Evolutionary conservation across 805 yeast species (phyloP), one percentile per base, ranked within the genome.

Genomic region (Lachancea lanzarotensis): DNA sequence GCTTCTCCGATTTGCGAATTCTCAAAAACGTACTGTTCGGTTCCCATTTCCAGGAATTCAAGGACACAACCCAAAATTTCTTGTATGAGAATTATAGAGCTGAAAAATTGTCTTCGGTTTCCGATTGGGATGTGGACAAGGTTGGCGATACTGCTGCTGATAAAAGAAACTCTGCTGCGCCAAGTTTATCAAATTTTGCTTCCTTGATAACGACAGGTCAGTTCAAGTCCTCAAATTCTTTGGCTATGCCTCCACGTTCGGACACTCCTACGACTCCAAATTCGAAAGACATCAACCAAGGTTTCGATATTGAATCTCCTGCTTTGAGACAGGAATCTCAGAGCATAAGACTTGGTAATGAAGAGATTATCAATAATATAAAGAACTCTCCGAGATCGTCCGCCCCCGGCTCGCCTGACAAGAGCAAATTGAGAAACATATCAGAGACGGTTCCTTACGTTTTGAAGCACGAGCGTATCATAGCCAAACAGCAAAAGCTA

Each of bases 391-490:
- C 58, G 27, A 35, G 60, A 15, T 46, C 56, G 30, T 56, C 55
- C 40, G 53, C 65, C 1, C 59, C 67, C 11, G 65, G 65, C 30
- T 45, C 54, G 8, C 67, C 68, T 35, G 75, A 75, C 42, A 75
- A 86, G 51, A 73, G 73, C 52, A 85, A 83, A 63, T 68, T 85
- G 52, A 73, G 95, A 59, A 84, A 81, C 57, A 79, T 85, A 45
- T 81, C 89, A 35, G 91, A 84, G 58, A 85, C 93, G 1, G 86
- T 85, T 19, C 95, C 95, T n/a, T 85, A 85, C 54, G 82, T 84
- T 29, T 68, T 85, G 50, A 76, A 86, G 59, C 91, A 84, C 62
- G 91, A 85, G 63, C 75, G 83, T 46, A 75, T 84, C 45, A 66
- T 79, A 52, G 82, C 83, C 42, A 81, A 85, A 62, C 90, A 85